Base-by-base conservation (phyloP, 768 basidiomycete species). In the Tubosaeta sp. region DNA sequence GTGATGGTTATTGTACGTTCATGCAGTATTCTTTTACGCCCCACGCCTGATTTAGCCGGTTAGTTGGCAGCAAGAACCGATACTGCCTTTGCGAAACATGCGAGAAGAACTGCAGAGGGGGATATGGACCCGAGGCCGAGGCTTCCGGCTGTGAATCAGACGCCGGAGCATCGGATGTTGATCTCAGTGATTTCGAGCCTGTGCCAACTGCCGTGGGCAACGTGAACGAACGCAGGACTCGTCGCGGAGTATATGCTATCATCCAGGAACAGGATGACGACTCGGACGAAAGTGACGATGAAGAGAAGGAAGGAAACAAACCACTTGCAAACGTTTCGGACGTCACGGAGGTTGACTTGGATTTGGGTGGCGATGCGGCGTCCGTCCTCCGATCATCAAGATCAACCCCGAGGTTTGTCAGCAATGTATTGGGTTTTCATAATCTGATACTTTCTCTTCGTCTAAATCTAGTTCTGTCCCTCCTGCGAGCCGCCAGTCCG, bases 81-180 rank as follows among this genome's bases (percentile, higher is more conserved):
- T 82, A 85, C 63, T 93, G 90, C 65, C 75, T 93, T 25, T 93
- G 90, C 60, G 88, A 90, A 69, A 90, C 86, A 12, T 93, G 90
- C 70, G 90, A 93, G 69, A 83, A 76, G 69, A 79, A 76, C 44
- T 82, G 82, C 18, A 71, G 78, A 49, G 90, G 90, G 24, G 89
- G 90, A 22, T 93, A 92, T 62, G 69, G 72, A 6, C 71, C 70
- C 18, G 80, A 81, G 46, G 75, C 75, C 30, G 81, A 82, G 49
- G 71, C 71, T 7, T 63, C 67, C 24, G 76, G 77, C 56, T 71
- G 74, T 50, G 71, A 71, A 54, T 76, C 79, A 42, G 79, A 78
- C 49, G 78, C 75, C 31, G 64, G 60, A 44, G 63, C 19, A 44
- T 70, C 67, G 10, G 67, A 70, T 39, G 67, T 63, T 52, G 65